Base-by-base conservation (phyloP, 1,139 yeast genomes). In the Pichia cactophila region DNA sequence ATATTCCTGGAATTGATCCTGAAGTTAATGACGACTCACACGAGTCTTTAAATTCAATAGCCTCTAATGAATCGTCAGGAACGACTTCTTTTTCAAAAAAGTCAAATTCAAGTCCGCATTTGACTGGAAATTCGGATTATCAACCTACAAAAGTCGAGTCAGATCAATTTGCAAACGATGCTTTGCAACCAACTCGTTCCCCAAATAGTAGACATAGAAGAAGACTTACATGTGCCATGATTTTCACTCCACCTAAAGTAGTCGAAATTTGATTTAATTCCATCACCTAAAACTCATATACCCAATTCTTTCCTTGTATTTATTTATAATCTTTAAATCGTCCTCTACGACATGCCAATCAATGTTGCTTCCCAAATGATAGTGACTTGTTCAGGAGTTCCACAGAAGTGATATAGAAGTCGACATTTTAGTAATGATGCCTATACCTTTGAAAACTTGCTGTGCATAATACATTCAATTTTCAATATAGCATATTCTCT, bases 151-250 rank as follows among this genome's bases (percentile, higher is more conserved):
- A 11, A 12, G 7, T 14, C 2, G 35, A 31, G 10, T 14, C 14
- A 42, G 33, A 28, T 16, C 20, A 35, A 5, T 33, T 31, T 20
- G 17, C 12, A 26, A 43, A 44, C 8, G 38, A 35, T 16, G 16
- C 26, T 40, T 41, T 17, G 20, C 16, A 26, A 17, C 44, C 28
- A n/a, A 33, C 17, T 28, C 12, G 16, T 5, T 23, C 38, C 26
- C 29, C 23, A 6, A 43, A 53, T 33, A 49, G 43, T 16, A 54
- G 56, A 14, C 69, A 65, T 43, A 59, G 61, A 23, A 53, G 69
- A 43, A 56, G 67, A 42, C 57, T 64, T 2, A 64, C 67, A 0
- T 65, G 68, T 51, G 69, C 69, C 1, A 56, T 65, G 58, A 57
- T 62, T 5, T 65, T 65, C 48, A 62, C 64, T 10, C 50, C 57